These are phyloP conservation scores for Ceratobasidium sp. DNA, from an alignment of 1,284 basidiomycete species.

Conservation along the genomic window DNA sequence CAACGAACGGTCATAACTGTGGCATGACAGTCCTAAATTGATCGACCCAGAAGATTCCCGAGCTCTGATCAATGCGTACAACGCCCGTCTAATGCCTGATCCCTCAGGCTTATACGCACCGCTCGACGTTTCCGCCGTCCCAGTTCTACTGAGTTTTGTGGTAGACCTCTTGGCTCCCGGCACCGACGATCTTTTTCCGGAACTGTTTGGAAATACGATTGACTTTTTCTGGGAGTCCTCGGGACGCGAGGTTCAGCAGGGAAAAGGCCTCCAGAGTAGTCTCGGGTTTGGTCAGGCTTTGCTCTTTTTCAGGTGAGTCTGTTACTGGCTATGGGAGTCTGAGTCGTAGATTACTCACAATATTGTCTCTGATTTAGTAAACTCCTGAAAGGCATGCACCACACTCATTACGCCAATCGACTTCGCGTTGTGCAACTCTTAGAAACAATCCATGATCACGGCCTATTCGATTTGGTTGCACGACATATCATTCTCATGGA, in stretches of 20 bases:
- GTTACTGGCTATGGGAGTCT: neutral
- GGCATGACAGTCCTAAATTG: neutral
- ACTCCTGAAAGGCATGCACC: neutral
- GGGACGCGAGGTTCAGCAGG: neutral
- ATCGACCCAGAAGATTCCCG: neutral
- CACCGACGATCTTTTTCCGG: neutral
- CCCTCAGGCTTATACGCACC: neutral
- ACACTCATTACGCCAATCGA: neutral
- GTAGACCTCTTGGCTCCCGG: neutral
- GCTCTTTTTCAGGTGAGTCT: neutral
- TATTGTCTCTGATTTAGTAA: neutral
- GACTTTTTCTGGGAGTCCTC: neutral
- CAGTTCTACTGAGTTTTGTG: neutral
- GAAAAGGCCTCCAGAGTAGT: neutral
- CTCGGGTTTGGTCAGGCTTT: neutral
- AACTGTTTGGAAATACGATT: neutral
- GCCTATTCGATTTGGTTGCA: neutral
- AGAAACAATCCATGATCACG: neutral
- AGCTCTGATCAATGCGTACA: neutral
- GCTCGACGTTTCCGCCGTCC: neutral
- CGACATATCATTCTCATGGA: neutral
- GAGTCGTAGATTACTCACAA: neutral
- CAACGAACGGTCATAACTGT: neutral
- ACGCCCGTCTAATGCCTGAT: neutral
- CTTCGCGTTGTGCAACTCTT: neutral